Percentiles rank a stretch among this genome's conserved stretches.
phyloP scores from a whole-genome alignment of 352 stramenopile genomes.

The Phytophthora rubi region DNA sequence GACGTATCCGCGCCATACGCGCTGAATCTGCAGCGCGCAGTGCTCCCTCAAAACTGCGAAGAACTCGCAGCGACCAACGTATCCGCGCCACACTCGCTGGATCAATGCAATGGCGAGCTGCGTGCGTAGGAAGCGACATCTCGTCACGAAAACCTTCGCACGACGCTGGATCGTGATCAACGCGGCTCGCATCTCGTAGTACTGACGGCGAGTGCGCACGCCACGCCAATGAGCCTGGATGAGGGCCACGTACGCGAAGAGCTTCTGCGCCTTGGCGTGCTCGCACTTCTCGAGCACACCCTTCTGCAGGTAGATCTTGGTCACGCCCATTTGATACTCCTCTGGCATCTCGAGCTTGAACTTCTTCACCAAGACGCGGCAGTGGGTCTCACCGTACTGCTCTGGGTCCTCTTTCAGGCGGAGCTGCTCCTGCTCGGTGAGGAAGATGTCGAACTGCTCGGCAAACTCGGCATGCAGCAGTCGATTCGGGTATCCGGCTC shows the following conservation, averaged over 20 bases:
- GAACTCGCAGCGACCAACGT: conserved; percentile 47
- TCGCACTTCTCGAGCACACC: conserved; percentile 80
- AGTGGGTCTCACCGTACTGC: conserved; percentile 40
- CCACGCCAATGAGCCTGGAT: conserved; percentile 77
- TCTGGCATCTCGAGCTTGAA: conserved; percentile 67
- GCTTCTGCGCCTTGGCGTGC: conserved; percentile 62
- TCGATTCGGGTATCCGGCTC: conserved; percentile 79
- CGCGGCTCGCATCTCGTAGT: conserved; percentile 41
- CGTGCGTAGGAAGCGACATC: conserved; percentile 41
- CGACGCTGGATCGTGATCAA: conserved; percentile 58
- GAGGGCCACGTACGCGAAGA: conserved; percentile 64
- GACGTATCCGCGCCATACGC: conserved; percentile 29
- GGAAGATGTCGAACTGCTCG: conserved; percentile 72
- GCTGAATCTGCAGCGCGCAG: conserved; percentile 48
- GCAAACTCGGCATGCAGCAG: conserved; percentile 81
- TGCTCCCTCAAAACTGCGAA: conserved; percentile 38
- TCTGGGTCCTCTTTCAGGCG: conserved; percentile 38
- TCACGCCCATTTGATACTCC: conserved; percentile 84
- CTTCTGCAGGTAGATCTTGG: conserved; percentile 89
- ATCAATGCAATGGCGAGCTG: conserved; percentile 31
- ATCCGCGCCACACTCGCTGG: conserved; percentile 51
- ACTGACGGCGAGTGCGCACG: conserved; percentile 43
- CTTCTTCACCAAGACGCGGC: conserved; percentile 57
- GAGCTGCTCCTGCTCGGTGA: conserved; percentile 47
- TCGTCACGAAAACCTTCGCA: conserved; percentile 52